Base-by-base conservation (phyloP, 2,329 filamentous ascomycete genomes). In the Teratosphaeria pseudoeucalypti region DNA sequence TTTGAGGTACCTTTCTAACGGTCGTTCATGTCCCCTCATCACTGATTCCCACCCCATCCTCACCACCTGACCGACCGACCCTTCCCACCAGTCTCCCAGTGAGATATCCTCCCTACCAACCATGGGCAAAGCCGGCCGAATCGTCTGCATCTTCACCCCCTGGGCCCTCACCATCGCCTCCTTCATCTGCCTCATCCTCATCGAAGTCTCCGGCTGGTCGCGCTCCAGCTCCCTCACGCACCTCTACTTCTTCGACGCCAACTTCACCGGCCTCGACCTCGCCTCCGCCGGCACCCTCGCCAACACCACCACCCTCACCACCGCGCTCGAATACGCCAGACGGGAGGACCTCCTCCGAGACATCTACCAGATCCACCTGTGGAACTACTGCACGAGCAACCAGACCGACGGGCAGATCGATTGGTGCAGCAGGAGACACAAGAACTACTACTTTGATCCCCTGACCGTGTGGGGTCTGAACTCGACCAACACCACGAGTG, bases 141-240 rank as follows among this genome's bases (percentile, higher is more conserved):
- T 92, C 69, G 79, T 89, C 73, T 96, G 91, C 77, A 94, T 97
- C 76, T 83, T 89, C 76, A 79, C 91, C 78, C 92, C 92, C 62
- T 91, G 96, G 76, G 79, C 84, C 64, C 82, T 96, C 70, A 92
- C 90, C 23, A 77, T 94, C 68, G 88, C 82, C 64, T 87, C 88
- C 61, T 79, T 96, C 68, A 77, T 94, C 68, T 88, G 87, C 67
- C 74, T 85, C 58, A 68, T 82, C 55, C 71, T 86, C 47, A 78
- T 86, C 57, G 80, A 82, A 63, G 65, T 84, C 56, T 82, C 82
- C 39, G 82, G 82, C 66, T 80, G 80, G 61, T 49, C 79, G 65
- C 77, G 79, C 61, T 73, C 72, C 59, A 79, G 75, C 1, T 23
- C 55, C 32, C 72, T 81, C 56, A 77, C 76, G 60, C 72, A 78